These are phyloP conservation scores for Straminergon stramineum DNA, from an alignment of 225 moss, liverwort and hornwort genomes.

Conservation along the genomic window DNA sequence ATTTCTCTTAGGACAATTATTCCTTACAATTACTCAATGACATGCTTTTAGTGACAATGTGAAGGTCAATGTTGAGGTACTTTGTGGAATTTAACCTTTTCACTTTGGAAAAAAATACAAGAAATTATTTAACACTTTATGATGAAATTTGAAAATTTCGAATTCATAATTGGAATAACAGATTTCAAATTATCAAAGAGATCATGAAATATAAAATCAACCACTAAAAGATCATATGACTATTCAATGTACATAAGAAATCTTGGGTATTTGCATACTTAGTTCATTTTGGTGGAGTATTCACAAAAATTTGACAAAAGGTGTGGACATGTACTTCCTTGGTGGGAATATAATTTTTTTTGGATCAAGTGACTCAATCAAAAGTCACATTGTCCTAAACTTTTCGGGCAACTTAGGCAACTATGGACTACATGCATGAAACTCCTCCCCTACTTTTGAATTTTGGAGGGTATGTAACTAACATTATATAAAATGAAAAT, in stretches of 20 bases:
- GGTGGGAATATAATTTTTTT: no score
- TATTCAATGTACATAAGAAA: fast-evolving
- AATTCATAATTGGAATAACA: not conserved
- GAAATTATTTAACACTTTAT: not conserved
- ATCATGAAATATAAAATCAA: not conserved
- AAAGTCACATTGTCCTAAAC: not conserved
- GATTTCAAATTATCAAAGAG: fast-evolving
- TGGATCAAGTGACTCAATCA: fast-evolving
- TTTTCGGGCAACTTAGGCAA: fast-evolving
- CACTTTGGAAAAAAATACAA: fast-evolving
- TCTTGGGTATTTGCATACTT: fast-evolving
- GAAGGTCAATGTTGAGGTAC: not conserved
- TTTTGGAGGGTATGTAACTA: not conserved
- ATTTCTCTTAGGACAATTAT: not conserved
- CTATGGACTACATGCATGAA: fast-evolving
- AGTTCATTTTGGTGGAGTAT: fast-evolving
- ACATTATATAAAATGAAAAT: not conserved
- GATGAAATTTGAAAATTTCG: not conserved
- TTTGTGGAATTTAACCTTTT: not conserved
- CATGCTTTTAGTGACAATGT: not conserved
- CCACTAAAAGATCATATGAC: fast-evolving
- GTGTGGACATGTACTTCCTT: fast-evolving
- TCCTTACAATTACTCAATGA: not conserved
- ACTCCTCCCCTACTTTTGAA: not conserved
- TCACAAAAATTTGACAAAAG: not conserved